phyloP scores from a whole-genome alignment of 169 alveolate species.

The Cryptosporidium tyzzeri region DNA sequence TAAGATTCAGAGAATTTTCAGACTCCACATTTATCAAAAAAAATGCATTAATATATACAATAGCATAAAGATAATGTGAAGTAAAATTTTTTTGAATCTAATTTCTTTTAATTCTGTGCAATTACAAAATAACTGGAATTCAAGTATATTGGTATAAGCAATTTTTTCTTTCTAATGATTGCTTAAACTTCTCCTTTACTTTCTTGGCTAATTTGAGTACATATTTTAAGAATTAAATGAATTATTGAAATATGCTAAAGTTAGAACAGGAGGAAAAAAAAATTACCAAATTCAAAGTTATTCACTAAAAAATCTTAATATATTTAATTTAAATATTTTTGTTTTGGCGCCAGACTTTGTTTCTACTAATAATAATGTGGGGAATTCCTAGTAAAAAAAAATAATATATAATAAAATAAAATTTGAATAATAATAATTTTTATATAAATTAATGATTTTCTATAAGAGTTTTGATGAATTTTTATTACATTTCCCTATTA shows the following conservation, averaged over 20 bases:
- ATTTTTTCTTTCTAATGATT: too few relatives aligned
- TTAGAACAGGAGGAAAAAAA: not conserved
- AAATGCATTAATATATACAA: not conserved
- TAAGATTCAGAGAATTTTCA: not conserved
- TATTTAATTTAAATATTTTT: not conserved
- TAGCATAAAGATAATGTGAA: not conserved
- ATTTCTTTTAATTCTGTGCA: not conserved
- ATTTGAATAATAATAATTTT: too few relatives aligned
- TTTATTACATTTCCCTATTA: too few relatives aligned
- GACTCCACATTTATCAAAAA: not conserved
- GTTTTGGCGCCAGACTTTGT: conserved; percentile 3
- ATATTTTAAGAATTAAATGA: not conserved
- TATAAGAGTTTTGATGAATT: too few relatives aligned
- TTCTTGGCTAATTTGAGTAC: not conserved
- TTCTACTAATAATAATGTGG: not conserved
- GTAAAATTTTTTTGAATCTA: not conserved
- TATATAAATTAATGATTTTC: too few relatives aligned
- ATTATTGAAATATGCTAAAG: not conserved
- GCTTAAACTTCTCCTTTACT: not conserved
- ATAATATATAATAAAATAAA: not conserved
- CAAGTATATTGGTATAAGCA: not conserved
- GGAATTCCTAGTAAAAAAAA: not conserved
- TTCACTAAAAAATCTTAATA: not conserved
- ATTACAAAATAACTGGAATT: not conserved
- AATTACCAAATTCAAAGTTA: too few relatives aligned